phyloP scores from a whole-genome alignment of 345 rosid genomes.

The Anastatica hierochuntica region DNA sequence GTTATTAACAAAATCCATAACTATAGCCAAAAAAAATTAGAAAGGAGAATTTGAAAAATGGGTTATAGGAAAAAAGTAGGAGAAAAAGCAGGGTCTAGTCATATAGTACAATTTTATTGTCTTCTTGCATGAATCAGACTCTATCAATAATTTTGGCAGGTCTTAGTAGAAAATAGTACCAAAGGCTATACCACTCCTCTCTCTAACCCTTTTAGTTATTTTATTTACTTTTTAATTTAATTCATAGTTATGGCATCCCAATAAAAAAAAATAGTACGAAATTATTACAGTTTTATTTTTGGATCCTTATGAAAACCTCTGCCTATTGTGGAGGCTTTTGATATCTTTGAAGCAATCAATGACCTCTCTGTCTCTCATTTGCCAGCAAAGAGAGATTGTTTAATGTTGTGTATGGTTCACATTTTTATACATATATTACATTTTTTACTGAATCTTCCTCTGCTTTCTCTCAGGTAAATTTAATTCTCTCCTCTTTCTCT shows the following conservation, averaged over 20 bases:
- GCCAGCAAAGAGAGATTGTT: slow-evolving; percentile 29
- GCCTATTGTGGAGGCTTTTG: slow-evolving; percentile 28
- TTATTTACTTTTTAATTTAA: not conserved
- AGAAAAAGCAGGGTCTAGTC: slow-evolving; percentile 24
- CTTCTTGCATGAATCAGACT: slow-evolving; percentile 23
- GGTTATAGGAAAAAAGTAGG: no score
- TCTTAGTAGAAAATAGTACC: slow-evolving; percentile 24
- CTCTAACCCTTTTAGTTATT: slow-evolving; percentile 8
- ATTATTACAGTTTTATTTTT: slow-evolving; percentile 18
- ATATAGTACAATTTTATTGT: slow-evolving; percentile 22
- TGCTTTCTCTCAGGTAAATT: slow-evolving; percentile 22
- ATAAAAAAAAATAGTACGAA: slow-evolving; percentile 16
- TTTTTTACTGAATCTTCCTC: slow-evolving; percentile 31
- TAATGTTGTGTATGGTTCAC: slow-evolving; percentile 30
- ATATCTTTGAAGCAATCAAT: slow-evolving; percentile 29
- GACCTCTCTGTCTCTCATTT: slow-evolving; percentile 31
- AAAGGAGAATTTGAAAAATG: not conserved
- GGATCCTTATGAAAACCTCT: slow-evolving; percentile 26
- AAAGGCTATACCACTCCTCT: slow-evolving; percentile 28
- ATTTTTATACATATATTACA: slow-evolving; percentile 25
- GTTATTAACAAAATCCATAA: no score
- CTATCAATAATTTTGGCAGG: slow-evolving; percentile 28
- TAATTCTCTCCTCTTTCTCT: slow-evolving; percentile 3
- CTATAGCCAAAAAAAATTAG: not conserved
- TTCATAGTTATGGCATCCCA: slow-evolving; percentile 18